Evolutionary conservation across 768 basidiomycete genomes (phyloP), one percentile per base, ranked within the genome.

Genomic region (Xerocomellus chrysenteron): DNA sequence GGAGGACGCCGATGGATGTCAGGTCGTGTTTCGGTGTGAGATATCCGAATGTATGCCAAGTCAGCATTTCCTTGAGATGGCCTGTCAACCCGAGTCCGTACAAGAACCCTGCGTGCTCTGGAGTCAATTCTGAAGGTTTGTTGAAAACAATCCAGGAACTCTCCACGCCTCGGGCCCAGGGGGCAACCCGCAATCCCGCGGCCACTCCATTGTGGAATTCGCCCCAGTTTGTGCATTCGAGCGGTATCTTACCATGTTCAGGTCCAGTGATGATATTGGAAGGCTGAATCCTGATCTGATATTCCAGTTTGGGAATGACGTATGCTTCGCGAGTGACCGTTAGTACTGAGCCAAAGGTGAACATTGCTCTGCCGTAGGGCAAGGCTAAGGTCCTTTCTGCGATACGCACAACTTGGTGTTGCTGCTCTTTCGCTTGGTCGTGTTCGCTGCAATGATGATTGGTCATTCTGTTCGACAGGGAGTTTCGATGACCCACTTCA

Each of bases 191-290:
- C 43, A 99, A 72, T 3, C 89, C 97, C 5, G 93, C 91, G 9
- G 94, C 93, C 0, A 97, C 96, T 11, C 97, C 97, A 60, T 96
- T 94, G 73, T 98, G 94, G 73, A 99, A 99, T 57, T 95, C 91
- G n/a, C 92, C 94, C 97, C 96, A 99, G 50, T 79, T 82, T 6
- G 83, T 73, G 32, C 86, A 87, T 42, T 98, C 95, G 1, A 73
- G 62, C 0, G 82, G 77, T 56, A 94, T 82, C 68, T 92, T 90
- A 19, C 86, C 86, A n/a, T 77, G 67, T 55, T 92, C 91, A 1
- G 87, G 84, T 16, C 80, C 70, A 33, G 87, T 79, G 10, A 79
- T 76, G 37, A 85, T 71, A 64, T 90, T 90, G 50, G 85, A 74
- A 5, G 92, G 92, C 59, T 89, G 87, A 16, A 93, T 71, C 24